Evolutionary conservation across 768 basidiomycete genomes (phyloP).

Genomic region (Boletus sp.): DNA sequence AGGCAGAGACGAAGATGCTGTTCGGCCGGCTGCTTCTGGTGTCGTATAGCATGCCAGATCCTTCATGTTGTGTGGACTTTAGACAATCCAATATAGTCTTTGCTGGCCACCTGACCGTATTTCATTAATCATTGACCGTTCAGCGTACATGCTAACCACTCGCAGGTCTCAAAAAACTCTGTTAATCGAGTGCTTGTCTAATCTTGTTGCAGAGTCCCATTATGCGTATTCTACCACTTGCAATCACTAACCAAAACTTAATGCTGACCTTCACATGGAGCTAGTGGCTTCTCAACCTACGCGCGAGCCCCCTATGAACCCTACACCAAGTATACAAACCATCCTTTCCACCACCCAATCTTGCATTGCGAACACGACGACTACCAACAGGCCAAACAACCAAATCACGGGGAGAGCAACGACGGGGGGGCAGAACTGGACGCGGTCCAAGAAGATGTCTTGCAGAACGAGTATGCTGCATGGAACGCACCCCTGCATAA

Average conservation of each 20-base stretch:
- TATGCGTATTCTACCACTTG: not conserved
- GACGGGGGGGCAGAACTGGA: not conserved
- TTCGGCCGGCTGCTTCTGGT: slow-evolving; percentile 62
- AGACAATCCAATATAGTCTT: slow-evolving; percentile 5
- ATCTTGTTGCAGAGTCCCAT: not conserved
- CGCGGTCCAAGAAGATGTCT: not conserved
- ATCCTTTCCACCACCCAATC: not conserved
- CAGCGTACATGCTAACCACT: not conserved
- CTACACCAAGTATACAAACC: not conserved
- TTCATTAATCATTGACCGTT: not conserved
- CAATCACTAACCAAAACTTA: not conserved
- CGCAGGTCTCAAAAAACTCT: not conserved
- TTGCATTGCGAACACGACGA: not conserved
- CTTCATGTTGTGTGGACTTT: not conserved
- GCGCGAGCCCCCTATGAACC: not conserved
- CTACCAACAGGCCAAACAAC: not conserved
- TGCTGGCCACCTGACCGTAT: no score
- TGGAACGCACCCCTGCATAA: not conserved
- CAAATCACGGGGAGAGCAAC: not conserved
- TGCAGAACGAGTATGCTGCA: not conserved
- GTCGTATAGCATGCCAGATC: slow-evolving; percentile 20
- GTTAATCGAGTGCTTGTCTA: not conserved
- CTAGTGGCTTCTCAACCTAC: not conserved
- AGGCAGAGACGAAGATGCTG: slow-evolving; percentile 76
- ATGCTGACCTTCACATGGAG: not conserved